These are phyloP conservation scores for Medicago lupulina DNA, from an alignment of 306 rosid genomes.

Conservation along the genomic window DNA sequence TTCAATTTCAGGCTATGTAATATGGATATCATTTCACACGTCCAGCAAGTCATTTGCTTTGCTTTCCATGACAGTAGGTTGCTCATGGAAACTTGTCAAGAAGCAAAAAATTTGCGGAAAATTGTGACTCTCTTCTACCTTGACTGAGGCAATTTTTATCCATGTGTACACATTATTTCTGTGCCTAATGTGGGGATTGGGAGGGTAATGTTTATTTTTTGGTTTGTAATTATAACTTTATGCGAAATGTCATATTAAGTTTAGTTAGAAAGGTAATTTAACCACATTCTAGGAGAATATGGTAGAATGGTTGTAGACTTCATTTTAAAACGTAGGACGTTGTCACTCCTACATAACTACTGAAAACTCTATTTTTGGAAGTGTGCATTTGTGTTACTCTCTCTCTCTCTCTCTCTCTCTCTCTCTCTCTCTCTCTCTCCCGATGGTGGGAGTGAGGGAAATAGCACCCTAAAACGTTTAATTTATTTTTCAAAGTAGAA, in stretches of 20 bases:
- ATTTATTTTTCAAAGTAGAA: too few relatives aligned
- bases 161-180: slow-evolving; percentile 55
- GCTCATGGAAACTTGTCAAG: slow-evolving; percentile 99
- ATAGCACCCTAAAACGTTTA: too few relatives aligned
- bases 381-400: not conserved
- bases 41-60: slow-evolving; percentile 98
- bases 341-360: not conserved
- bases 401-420: too few relatives aligned
- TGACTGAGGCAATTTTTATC: slow-evolving; percentile 56
- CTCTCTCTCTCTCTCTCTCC: too few relatives aligned
- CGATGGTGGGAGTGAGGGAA: too few relatives aligned
- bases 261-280: slow-evolving; percentile 18
- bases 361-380: not conserved
- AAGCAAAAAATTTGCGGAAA: slow-evolving; percentile 91
- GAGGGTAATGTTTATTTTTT: slow-evolving; percentile 47
- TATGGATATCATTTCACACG: slow-evolving; percentile 95
- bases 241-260: slow-evolving; percentile 40
- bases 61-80: slow-evolving; percentile 96
- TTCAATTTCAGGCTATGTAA: slow-evolving; percentile 86
- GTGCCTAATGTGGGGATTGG: slow-evolving; percentile 36
- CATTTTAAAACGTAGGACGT: not conserved
- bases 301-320: not conserved
- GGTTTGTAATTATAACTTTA: slow-evolving; percentile 56
- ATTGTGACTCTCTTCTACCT: slow-evolving; percentile 97
- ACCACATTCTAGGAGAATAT: slow-evolving; percentile 32